These are phyloP conservation scores for Atkinsonella texensis DNA, from an alignment of 2,329 filamentous ascomycete genomes.

Conservation along the genomic window DNA sequence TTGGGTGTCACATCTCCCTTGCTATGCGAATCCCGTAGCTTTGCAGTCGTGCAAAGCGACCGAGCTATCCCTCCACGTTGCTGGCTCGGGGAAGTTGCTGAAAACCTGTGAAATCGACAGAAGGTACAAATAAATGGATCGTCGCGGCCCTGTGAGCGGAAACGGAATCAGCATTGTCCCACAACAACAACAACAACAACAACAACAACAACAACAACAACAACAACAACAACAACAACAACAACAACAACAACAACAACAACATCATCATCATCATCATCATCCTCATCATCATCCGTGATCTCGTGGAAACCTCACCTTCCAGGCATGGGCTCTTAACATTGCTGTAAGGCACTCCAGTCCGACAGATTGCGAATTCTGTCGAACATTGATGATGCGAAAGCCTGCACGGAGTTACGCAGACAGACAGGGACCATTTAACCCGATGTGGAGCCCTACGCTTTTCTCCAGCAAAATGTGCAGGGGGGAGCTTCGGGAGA, in stretches of 20 bases:
- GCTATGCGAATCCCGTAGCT: conserved; percentile 11
- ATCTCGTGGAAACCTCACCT: conserved; percentile 16
- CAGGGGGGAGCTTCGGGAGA: background rate
- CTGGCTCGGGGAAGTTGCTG: conserved; percentile 7
- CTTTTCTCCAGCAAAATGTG: background rate
- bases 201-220: background rate
- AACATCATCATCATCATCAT: no score
- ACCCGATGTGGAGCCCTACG: background rate
- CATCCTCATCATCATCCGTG: background rate
- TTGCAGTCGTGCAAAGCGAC: background rate
- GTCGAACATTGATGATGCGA: background rate
- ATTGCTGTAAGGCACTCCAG: conserved; percentile 18
- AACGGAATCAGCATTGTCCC: conserved; percentile 1
- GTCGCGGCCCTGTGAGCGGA: conserved; percentile 19
- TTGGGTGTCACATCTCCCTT: conserved; percentile 10
- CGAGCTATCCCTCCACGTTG: background rate
- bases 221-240: background rate
- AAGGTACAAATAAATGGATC: conserved; percentile 29
- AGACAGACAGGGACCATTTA: background rate
- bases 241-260: background rate
- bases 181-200: background rate
- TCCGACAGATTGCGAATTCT: background rate
- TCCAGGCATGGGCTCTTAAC: conserved; percentile 30
- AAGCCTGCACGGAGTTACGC: background rate
- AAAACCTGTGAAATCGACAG: conserved; percentile 22